Evolutionary conservation across 2,329 filamentous ascomycete genomes (phyloP).

Genomic region (Hyphodiscus sp.): DNA sequence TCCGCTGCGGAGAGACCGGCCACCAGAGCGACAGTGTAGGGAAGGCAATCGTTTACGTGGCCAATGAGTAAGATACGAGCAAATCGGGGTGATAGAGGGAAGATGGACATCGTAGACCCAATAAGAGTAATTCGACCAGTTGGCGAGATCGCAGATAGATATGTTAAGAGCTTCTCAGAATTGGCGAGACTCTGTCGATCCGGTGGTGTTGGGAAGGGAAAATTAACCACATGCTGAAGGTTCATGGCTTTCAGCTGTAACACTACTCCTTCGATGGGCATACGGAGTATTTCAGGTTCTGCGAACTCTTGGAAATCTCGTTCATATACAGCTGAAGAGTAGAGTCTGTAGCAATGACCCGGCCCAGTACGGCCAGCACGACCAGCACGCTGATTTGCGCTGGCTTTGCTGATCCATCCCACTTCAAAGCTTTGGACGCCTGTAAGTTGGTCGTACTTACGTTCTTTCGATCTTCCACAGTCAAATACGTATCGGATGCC

Average conservation of each 20-base stretch:
- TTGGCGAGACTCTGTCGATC: conserved; percentile 68
- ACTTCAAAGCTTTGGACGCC: conserved; percentile 95
- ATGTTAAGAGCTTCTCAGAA: conserved; percentile 79
- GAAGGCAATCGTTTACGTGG: conserved; percentile 72
- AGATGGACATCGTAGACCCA: conserved; percentile 77
- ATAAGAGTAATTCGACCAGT: conserved; percentile 73
- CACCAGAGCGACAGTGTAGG: conserved; percentile 82
- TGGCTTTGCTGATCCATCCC: conserved; percentile 96
- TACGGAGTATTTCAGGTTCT: conserved; percentile 81
- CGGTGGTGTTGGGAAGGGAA: conserved; percentile 91
- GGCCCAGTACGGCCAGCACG: conserved; percentile 93
- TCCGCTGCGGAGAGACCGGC: conserved; percentile 84
- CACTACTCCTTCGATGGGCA: conserved; percentile 88
- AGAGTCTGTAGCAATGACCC: conserved; percentile 91
- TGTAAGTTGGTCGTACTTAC: conserved; percentile 78
- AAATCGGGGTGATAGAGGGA: conserved; percentile 85
- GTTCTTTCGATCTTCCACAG: conserved; percentile 85
- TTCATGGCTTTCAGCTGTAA: conserved; percentile 94
- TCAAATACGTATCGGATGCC: conserved; percentile 95
- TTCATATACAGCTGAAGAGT: conserved; percentile 91
- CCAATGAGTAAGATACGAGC: conserved; percentile 88
- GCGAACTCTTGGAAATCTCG: conserved; percentile 81
- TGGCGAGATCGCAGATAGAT: conserved; percentile 71
- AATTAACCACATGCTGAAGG: conserved; percentile 82
- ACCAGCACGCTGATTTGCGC: conserved; percentile 83